Conservation (phyloP, 1,284 basidiomycete genomes). For the Sporisorium reilianum region DNA sequence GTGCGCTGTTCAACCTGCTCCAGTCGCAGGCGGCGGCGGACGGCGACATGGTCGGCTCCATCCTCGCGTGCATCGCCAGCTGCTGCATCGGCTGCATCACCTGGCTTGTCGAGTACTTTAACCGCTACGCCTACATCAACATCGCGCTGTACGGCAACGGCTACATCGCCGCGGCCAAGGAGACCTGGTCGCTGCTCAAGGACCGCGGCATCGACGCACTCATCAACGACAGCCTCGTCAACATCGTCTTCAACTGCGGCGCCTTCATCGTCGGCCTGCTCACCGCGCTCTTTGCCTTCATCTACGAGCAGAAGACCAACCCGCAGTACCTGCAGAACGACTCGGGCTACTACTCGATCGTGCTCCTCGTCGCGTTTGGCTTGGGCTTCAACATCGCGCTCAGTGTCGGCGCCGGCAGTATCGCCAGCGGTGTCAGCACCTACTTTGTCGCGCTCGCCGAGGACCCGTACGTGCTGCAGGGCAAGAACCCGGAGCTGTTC, state of each 20-base stretch:
- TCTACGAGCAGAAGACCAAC: slow-evolving; percentile 75
- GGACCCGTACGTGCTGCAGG: slow-evolving; percentile 56
- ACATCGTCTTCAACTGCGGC: slow-evolving; percentile 72
- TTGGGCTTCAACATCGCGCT: slow-evolving; percentile 69
- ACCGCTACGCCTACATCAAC: slow-evolving; percentile 75
- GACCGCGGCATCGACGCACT: slow-evolving; percentile 83
- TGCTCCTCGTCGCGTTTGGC: slow-evolving; percentile 63
- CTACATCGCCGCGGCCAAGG: slow-evolving; percentile 86
- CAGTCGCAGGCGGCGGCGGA: slow-evolving; percentile 79
- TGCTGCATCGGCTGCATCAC: slow-evolving; percentile 74
- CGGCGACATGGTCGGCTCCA: slow-evolving; percentile 80
- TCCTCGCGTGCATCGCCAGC: slow-evolving; percentile 82
- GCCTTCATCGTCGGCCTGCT: slow-evolving; percentile 82
- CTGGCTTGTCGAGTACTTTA: slow-evolving; percentile 73
- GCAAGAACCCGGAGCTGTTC: slow-evolving; percentile 56
- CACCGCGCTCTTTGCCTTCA: slow-evolving; percentile 82
- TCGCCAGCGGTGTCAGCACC: slow-evolving; percentile 66
- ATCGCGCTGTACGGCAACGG: slow-evolving; percentile 90
- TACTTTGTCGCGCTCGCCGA: slow-evolving; percentile 69
- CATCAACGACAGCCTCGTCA: slow-evolving; percentile 85
- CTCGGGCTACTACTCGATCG: slow-evolving; percentile 49
- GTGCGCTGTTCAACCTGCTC: slow-evolving; percentile 77
- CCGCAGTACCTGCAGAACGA: slow-evolving; percentile 61
- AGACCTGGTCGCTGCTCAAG: slow-evolving; percentile 87
- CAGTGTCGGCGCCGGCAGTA: slow-evolving; percentile 65